Conservation (phyloP, 176 grass and related monocot genomes). For the Oryza coarctata region DNA sequence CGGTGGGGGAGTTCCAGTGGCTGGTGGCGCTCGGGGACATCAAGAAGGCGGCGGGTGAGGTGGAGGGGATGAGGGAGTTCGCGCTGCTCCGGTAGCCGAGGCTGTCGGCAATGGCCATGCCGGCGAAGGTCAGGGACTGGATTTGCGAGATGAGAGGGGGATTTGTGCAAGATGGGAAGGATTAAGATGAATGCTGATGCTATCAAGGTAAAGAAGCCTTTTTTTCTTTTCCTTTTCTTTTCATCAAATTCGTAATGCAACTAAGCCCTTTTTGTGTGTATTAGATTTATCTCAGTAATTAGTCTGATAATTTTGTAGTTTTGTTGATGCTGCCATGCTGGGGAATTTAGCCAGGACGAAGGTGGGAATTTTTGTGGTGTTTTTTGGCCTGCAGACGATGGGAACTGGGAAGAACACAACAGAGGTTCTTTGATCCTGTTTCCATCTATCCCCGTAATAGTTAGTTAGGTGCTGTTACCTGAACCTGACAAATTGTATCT, state of each 20-base stretch:
- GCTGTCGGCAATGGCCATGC: conserved; percentile 78
- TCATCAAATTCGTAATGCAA: background rate
- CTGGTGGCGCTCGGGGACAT: conserved; percentile 60
- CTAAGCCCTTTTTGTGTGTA: background rate
- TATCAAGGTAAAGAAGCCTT: conserved; percentile 1
- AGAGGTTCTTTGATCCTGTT: background rate
- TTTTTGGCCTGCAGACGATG: conserved; percentile 9
- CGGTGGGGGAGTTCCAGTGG: conserved; percentile 47
- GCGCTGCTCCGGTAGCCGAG: conserved; percentile 70
- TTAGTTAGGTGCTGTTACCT: background rate
- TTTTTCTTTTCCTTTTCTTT: background rate
- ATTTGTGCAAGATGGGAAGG: conserved; percentile 37
- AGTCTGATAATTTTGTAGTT: background rate
- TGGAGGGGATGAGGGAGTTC: conserved; percentile 66
- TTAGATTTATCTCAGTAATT: background rate
- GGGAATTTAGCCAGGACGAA: background rate
- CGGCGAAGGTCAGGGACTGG: conserved; percentile 57
- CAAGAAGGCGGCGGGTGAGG: conserved; percentile 60
- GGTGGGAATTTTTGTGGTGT: background rate
- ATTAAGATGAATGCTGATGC: conserved; percentile 26
- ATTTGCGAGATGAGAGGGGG: conserved; percentile 77
- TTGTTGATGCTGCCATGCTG: background rate
- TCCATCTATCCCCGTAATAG: background rate
- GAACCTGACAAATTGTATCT: background rate
- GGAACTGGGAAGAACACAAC: background rate